Percentiles rank a stretch among this genome's conserved stretches.
phyloP scores from a whole-genome alignment of 1,139 yeast species.

The Suhomyces kunorum region DNA sequence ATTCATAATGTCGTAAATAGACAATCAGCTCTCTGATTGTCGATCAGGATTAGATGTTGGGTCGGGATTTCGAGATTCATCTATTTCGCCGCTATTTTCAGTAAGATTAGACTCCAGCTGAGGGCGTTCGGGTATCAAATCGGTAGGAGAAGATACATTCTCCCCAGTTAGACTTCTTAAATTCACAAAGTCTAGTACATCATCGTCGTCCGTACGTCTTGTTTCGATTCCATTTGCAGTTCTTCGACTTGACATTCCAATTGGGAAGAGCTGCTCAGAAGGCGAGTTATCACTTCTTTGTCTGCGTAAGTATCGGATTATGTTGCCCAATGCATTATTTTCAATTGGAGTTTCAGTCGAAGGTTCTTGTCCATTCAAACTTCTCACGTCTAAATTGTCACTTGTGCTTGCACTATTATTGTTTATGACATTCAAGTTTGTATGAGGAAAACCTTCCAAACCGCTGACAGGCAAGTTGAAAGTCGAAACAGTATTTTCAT shows the following conservation, averaged over 20 bases:
- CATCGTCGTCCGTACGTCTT: conserved; percentile 15
- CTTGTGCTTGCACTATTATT: conserved; percentile 3
- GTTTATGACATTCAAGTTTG: conserved; percentile 3
- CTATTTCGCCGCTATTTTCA: background rate
- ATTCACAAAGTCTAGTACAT: conserved; percentile 31
- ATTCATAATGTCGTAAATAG: background rate
- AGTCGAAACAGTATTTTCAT: conserved; percentile 7
- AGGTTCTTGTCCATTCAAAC: conserved; percentile 18
- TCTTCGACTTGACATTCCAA: conserved; percentile 56
- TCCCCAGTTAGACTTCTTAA: conserved; percentile 25
- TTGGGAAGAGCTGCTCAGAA: conserved; percentile 39
- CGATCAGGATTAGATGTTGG: background rate
- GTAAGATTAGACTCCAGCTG: background rate
- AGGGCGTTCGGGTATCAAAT: background rate
- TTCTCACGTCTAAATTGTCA: background rate
- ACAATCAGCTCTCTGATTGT: background rate
- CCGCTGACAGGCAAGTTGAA: conserved; percentile 11
- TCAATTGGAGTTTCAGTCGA: conserved; percentile 15
- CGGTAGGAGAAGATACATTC: background rate
- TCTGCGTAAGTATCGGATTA: conserved; percentile 26
- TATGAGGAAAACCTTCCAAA: conserved; percentile 3
- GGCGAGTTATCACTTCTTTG: conserved; percentile 10
- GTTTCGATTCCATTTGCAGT: conserved; percentile 52
- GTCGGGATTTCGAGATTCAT: background rate
- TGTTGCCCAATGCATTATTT: conserved; percentile 26